Conservation (phyloP, 2,329 filamentous ascomycete species). For the Metarhizium album region DNA sequence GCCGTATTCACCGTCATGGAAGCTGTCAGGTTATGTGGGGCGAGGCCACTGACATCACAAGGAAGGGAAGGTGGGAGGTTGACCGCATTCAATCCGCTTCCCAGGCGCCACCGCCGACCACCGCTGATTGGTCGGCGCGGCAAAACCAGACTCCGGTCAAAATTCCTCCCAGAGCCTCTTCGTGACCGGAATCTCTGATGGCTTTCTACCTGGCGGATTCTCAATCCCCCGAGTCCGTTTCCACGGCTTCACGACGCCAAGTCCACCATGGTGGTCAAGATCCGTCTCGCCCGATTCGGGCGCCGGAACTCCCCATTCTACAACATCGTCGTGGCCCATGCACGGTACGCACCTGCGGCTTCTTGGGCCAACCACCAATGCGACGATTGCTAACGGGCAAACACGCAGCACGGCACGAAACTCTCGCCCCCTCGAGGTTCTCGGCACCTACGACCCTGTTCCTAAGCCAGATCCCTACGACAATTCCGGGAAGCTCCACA, state of each 20-base stretch:
- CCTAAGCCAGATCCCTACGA: conserved; percentile 52
- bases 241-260: not conserved
- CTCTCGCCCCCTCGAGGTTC: conserved; percentile 84
- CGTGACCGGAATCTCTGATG: not conserved
- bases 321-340: conserved; percentile 94
- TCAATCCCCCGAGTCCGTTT: not conserved
- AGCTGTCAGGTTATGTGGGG: not conserved
- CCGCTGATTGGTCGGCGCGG: conserved; percentile 19
- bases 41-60: conserved; percentile 6
- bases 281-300: conserved; percentile 89
- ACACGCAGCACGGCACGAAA: conserved; percentile 65
- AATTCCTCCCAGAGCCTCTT: conserved; percentile 3
- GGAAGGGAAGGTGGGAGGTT: not conserved
- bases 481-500: conserved; percentile 59
- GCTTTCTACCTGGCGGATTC: not conserved
- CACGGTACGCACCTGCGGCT: conserved; percentile 50
- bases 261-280: conserved; percentile 72
- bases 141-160: conserved; percentile 24
- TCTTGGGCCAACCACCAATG: not conserved
- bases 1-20: not conserved
- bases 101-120: not conserved
- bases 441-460: conserved; percentile 65
- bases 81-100: not conserved
- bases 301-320: conserved; percentile 83
- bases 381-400: not conserved